Base-by-base conservation (phyloP, 345 rosid species). In the Eucalyptus marginata region DNA sequence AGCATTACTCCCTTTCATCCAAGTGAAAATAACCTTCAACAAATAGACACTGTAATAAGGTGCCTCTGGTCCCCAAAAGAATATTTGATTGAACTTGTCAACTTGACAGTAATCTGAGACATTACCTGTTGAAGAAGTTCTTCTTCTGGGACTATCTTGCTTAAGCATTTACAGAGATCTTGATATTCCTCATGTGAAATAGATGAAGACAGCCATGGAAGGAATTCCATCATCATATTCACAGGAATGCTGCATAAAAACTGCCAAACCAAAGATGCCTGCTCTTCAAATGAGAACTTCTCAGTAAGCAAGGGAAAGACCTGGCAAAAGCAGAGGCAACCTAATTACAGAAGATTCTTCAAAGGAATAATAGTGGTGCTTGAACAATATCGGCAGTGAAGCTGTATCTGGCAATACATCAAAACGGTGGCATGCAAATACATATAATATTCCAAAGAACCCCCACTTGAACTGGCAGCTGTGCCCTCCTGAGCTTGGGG, bases 221-320 rank as follows among this genome's bases (percentile, higher is more conserved):
- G 93, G 89, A 95, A 93, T 81, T 93, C 92, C n/a, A 93, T 92
- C 93, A 95, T 91, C 94, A 93, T 92, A 92, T 92, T 92, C 66
- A 94, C 95, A 83, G 97, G 97, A 90, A 94, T 93, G 91, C 96
- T 95, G 93, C 96, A 95, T 83, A 95, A 90, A 90, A 95, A 95
- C 90, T 94, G 97, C 97, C 97, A 95, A 40, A 93, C 93, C 79
- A 95, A 90, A 88, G 93, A 93, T 87, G 96, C 94, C 91, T 94
- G 96, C 91, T 95, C 97, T 91, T 95, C 94, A 62, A 90, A 90
- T 12, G 97, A 93, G 89, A 95, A 95, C 90, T 94, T 93, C 92
- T 92, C 93, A 66, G 90, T 91, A 56, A 95, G 94, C 93, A 94
- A 91, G n/a, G 97, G 95, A 87, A 94, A 94, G 71, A 95, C 96